Conservation (phyloP, 176 grass and related monocot genomes). For the Pharus latifolius region DNA sequence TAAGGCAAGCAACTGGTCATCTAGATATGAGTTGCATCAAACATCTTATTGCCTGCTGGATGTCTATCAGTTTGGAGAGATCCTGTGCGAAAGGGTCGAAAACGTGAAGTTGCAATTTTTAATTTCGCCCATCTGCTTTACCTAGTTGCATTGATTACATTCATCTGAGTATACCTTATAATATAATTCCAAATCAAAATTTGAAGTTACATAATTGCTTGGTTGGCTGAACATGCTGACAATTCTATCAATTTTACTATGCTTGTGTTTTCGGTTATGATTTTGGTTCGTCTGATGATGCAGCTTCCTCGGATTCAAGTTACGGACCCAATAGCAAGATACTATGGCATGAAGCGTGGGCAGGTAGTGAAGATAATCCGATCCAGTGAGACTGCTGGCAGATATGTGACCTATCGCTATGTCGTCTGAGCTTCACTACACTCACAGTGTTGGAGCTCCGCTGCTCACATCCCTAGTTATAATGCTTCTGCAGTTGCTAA, state of each 20-base stretch:
- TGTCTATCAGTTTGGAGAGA: no score
- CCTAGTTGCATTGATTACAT: no score
- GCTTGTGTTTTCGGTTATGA: not conserved
- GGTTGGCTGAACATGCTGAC: not conserved
- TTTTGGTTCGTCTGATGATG: not conserved
- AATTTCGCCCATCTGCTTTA: no score
- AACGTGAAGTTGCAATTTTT: no score
- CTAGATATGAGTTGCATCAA: no score
- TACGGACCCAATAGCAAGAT: slow-evolving; percentile 69
- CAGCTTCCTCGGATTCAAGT: slow-evolving; percentile 72
- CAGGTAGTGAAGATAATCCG: slow-evolving; percentile 75
- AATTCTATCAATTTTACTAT: not conserved
- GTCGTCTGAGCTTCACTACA: slow-evolving; percentile 44
- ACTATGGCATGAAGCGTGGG: slow-evolving; percentile 72
- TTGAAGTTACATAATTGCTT: not conserved
- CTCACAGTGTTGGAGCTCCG: not conserved
- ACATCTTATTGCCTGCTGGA: no score
- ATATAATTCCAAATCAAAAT: not conserved
- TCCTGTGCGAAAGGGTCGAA: no score
- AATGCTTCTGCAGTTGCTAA: not conserved
- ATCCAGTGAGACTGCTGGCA: slow-evolving; percentile 52
- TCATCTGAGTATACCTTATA: not conserved
- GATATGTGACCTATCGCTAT: slow-evolving; percentile 68
- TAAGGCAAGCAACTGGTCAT: no score
- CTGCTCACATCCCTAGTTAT: not conserved